Base-by-base conservation (phyloP, 106 monocot genomes). In the Dendrobium huoshanense region DNA sequence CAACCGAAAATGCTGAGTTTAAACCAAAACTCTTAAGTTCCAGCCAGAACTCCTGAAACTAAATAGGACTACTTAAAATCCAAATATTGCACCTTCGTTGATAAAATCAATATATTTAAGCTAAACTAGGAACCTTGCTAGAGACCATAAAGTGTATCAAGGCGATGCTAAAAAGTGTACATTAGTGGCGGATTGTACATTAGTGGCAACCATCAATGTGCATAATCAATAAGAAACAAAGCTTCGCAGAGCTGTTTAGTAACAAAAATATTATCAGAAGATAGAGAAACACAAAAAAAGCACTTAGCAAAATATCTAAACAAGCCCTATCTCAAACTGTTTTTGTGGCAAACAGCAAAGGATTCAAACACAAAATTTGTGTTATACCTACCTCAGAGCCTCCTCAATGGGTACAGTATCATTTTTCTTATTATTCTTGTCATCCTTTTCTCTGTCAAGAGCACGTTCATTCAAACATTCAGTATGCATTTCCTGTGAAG, bases 351-450 rank as follows among this genome's bases (percentile, higher is more conserved):
- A 49, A 6, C 24, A 31, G 16, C 13, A 40, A 20, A 19, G 67
- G 4, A 15, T 8, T 15, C 16, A 41, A 65, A 65, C 17, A 31
- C 20, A 41, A 75, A 68, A 25, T 20, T 40, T 7, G 56, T 41
- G 5, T 4, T 48, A 49, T 19, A 27, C 82, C 55, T 82, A 85
- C 88, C 79, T 72, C 40, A 37, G 25, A 51, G 17, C 31, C 67
- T 76, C n/a, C 49, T 78, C 79, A 13, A 37, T 70, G 19, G 42
- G 55, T 74, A 77, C 1, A 70, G 41, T 11, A 45, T 58, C 80
- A 9, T 15, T 24, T 74, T 80, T 45, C 17, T 47, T 72, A 43
- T 19, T 33, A 42, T 64, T 55, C 70, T 70, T 61, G 73, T 78
- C 79, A 67, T 75, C 41, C 79, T 88, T 68, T 25, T 29, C 81